phyloP scores from a whole-genome alignment of 345 rosid species.

The Zanthoxylum bungeanum region DNA sequence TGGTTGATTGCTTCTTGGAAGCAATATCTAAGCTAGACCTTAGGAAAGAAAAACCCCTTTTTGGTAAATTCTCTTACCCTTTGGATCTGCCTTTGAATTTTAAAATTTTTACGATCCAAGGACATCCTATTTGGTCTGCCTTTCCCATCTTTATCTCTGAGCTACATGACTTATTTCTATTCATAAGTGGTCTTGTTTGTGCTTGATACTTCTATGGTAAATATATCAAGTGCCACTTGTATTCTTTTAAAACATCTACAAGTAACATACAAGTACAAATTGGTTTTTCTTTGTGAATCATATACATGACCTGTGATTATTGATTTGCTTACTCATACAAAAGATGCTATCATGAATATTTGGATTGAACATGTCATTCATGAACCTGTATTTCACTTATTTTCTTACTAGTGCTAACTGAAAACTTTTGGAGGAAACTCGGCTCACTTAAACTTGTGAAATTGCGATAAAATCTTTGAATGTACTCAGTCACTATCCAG shows the following conservation, averaged over 20 bases:
- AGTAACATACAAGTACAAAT: neutral
- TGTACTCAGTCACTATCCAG: neutral
- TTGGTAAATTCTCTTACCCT: neutral
- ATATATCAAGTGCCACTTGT: neutral
- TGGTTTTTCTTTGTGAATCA: too few relatives aligned
- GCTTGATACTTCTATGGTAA: neutral
- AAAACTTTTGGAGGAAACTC: neutral
- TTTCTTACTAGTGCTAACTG: neutral
- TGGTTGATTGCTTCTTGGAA: neutral
- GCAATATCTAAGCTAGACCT: neutral
- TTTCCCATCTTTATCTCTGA: neutral
- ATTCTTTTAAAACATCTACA: neutral
- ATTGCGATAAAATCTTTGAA: neutral
- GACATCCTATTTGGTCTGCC: neutral
- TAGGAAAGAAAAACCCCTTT: neutral
- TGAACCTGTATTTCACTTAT: neutral
- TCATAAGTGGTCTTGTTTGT: neutral
- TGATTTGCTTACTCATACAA: too few relatives aligned
- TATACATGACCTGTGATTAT: too few relatives aligned
- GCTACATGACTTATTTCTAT: too few relatives aligned
- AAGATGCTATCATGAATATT: too few relatives aligned
- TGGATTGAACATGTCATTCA: too few relatives aligned
- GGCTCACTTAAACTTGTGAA: neutral
- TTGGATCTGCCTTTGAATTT: neutral
- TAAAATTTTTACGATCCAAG: too few relatives aligned